These are phyloP conservation scores for Achaetomiella virescens DNA, from an alignment of 495 filamentous ascomycete species.

Conservation along the genomic window DNA sequence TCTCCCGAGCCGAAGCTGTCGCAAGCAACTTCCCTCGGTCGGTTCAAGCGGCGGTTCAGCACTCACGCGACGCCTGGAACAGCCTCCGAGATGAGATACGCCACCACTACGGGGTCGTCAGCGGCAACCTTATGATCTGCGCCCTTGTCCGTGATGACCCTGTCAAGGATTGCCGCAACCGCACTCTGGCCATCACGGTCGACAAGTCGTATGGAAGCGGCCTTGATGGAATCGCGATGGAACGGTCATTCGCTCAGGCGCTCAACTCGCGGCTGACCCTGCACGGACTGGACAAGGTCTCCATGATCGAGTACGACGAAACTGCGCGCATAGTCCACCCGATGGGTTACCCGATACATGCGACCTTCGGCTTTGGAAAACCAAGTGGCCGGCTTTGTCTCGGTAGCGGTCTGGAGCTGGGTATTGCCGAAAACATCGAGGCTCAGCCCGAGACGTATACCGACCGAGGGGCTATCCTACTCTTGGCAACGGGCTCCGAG, in stretches of 20 bases:
- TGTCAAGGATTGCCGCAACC: slow-evolving; percentile 24
- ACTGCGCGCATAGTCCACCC: slow-evolving; percentile 10
- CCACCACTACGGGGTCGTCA: slow-evolving; percentile 11
- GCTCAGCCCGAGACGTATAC: slow-evolving; percentile 19
- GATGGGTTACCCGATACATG: slow-evolving; percentile 11
- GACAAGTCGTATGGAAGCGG: slow-evolving; percentile 11
- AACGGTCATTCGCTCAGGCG: background rate
- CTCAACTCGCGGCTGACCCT: slow-evolving; percentile 2
- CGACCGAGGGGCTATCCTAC: slow-evolving; percentile 18
- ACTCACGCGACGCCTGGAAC: slow-evolving; percentile 18
- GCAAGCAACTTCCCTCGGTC: slow-evolving; percentile 19
- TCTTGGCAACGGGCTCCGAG: slow-evolving; percentile 12
- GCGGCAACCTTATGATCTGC: slow-evolving; percentile 26
- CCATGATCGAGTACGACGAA: slow-evolving; percentile 15
- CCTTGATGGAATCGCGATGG: background rate
- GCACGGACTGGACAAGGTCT: slow-evolving; percentile 13
- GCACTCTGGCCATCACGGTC: slow-evolving; percentile 2
- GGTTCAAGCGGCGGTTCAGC: slow-evolving; percentile 16
- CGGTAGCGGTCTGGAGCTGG: slow-evolving; percentile 15
- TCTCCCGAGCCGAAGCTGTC: slow-evolving; percentile 15
- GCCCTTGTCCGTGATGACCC: slow-evolving; percentile 24
- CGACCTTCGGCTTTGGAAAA: background rate
- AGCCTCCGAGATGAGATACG: slow-evolving; percentile 13
- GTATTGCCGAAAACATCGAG: slow-evolving; percentile 13
- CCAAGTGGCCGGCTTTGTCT: slow-evolving; percentile 3